Percentiles rank a stretch among this genome's conserved stretches.
Evolutionary conservation across 169 alveolate species (phyloP).

Genomic region (Eimeria acervulina): DNA sequence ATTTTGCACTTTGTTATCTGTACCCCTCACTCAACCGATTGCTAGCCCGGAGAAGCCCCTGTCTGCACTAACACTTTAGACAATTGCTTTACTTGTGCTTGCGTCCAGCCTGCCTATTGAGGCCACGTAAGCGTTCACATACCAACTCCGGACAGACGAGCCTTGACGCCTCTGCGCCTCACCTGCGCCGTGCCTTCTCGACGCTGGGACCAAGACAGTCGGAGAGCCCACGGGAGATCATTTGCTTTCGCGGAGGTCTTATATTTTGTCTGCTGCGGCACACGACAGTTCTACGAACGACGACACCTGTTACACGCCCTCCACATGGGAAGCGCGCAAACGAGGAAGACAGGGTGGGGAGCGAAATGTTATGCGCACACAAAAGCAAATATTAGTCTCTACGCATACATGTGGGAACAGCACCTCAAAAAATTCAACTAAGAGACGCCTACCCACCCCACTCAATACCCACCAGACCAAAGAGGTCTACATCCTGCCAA

Average conservation of each 20-base stretch:
- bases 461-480: background rate
- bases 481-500: background rate
- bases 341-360: background rate
- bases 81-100: too few species aligned
- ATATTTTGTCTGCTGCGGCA: background rate
- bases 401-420: background rate
- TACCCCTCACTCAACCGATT: too few species aligned
- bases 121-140: too few species aligned
- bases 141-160: too few species aligned
- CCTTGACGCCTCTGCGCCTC: background rate
- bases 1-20: too few species aligned
- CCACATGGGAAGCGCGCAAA: background rate
- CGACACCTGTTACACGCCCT: background rate
- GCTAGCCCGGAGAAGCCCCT: background rate
- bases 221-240: background rate
- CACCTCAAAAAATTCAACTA: background rate
- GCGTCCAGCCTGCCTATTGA: too few species aligned
- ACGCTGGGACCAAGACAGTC: background rate
- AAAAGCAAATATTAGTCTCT: background rate
- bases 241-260: background rate
- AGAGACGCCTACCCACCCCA: background rate
- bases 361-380: background rate
- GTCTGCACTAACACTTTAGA: background rate
- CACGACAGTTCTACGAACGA: background rate
- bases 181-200: background rate